Conservation (phyloP, 2,329 filamentous ascomycete genomes). For the Neopestalotiopsis rosae region DNA sequence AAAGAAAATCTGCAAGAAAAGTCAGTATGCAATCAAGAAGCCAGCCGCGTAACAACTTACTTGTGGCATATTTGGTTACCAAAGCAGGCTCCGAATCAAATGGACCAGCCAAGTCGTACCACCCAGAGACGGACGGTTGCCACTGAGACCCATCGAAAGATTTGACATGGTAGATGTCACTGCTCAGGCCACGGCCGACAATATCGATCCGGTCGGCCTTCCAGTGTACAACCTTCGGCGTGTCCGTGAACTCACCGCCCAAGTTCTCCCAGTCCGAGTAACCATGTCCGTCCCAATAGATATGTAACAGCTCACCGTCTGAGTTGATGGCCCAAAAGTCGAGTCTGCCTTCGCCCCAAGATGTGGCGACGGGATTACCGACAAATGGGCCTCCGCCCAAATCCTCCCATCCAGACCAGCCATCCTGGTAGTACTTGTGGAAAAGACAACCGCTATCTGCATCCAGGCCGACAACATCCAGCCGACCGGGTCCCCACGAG, state of each 20-base stretch:
- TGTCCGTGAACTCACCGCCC: conserved; percentile 27
- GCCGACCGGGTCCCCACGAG: conserved; percentile 25
- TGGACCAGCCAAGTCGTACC: conserved; percentile 24
- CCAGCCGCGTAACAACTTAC: conserved; percentile 16
- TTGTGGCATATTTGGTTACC: conserved; percentile 19
- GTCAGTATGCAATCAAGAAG: not conserved
- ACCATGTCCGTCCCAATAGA: conserved; percentile 25
- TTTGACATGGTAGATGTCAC: conserved; percentile 24
- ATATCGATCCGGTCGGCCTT: conserved; percentile 23
- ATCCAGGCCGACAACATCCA: conserved; percentile 24
- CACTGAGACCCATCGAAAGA: conserved; percentile 24
- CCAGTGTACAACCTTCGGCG: conserved; percentile 27
- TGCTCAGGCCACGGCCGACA: conserved; percentile 23
- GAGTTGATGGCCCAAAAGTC: conserved; percentile 27
- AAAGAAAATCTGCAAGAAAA: conserved; percentile 22
- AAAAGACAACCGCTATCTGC: conserved; percentile 20
- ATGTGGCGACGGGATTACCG: conserved; percentile 23
- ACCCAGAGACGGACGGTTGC: conserved; percentile 24
- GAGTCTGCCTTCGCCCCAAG: conserved; percentile 25
- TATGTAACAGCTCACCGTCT: conserved; percentile 22
- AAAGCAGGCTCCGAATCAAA: conserved; percentile 26
- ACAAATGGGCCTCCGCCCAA: conserved; percentile 24
- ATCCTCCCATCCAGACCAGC: conserved; percentile 28
- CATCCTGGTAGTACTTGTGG: conserved; percentile 24
- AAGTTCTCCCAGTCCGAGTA: conserved; percentile 26